Evolutionary conservation across 306 rosid genomes (phyloP).

Genomic region (Inga laurina): DNA sequence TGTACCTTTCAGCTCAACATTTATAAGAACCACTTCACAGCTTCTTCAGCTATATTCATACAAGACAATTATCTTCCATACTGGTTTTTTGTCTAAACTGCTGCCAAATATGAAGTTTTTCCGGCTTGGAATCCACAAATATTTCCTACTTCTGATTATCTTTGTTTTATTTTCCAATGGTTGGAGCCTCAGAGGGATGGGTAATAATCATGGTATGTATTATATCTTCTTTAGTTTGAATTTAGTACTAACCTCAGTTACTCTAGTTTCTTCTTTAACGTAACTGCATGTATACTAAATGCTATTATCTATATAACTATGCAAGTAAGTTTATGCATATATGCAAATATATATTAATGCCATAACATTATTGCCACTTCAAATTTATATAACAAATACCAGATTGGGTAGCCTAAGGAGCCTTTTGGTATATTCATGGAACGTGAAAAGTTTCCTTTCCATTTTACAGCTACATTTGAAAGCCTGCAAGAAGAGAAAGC

Average conservation of each 20-base stretch:
- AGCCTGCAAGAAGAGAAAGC: constrained; percentile 30
- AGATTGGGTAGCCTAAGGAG: no score
- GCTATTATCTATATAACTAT: background rate
- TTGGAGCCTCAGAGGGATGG: constrained; percentile 38
- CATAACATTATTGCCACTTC: background rate
- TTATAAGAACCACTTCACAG: constrained; percentile 39
- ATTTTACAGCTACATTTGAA: constrained; percentile 31
- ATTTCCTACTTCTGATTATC: constrained; percentile 43
- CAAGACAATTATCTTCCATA: background rate
- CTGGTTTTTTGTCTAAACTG: background rate
- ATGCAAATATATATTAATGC: background rate
- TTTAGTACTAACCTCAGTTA: background rate
- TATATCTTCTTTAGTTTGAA: background rate
- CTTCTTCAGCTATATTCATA: constrained; percentile 14
- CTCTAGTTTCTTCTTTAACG: background rate
- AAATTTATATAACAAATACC: background rate
- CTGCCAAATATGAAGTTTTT: constrained; percentile 45
- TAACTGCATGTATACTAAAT: background rate
- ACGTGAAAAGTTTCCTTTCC: constrained; percentile 2
- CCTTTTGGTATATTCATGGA: background rate
- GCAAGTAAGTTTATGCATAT: background rate
- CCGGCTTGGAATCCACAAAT: constrained; percentile 19
- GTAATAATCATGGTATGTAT: constrained; percentile 36
- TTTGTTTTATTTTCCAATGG: constrained; percentile 35
- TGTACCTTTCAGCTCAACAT: constrained; percentile 47